phyloP scores from a whole-genome alignment of 2,329 filamentous ascomycete species.

The Xenosphaeropsis pyriputrescens region DNA sequence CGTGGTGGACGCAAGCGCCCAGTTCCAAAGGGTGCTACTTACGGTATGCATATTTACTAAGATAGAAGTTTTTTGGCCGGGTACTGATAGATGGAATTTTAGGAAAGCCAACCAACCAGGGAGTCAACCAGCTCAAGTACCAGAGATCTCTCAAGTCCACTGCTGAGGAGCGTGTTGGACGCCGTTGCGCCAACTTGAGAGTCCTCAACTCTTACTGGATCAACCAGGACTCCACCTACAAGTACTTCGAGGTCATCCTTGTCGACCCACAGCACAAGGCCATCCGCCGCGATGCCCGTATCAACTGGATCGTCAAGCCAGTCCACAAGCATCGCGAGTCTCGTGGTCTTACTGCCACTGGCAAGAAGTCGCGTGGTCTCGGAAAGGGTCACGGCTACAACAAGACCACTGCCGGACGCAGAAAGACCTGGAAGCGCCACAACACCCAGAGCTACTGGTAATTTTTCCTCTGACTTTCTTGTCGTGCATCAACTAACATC shows the following conservation, averaged over 20 bases:
- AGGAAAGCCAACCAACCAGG: conserved; percentile 99
- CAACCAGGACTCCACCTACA: conserved; percentile 99
- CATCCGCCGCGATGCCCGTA: conserved; percentile 92
- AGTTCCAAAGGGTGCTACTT: conserved; percentile 94
- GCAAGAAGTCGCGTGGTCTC: conserved; percentile 99
- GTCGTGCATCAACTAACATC: no score
- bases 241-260: conserved; percentile 99
- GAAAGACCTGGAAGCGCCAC: conserved; percentile 99
- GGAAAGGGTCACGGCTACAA: conserved; percentile 99
- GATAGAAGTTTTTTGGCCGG: neutral
- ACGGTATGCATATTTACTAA: conserved; percentile 47
- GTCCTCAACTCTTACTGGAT: conserved; percentile 99
- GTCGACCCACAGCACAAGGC: conserved; percentile 99
- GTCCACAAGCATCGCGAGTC: conserved; percentile 99
- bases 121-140: conserved; percentile 99
- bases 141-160: conserved; percentile 96
- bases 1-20: conserved; percentile 98
- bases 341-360: conserved; percentile 92
- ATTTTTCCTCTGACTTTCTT: no score
- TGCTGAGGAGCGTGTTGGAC: conserved; percentile 98
- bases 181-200: conserved; percentile 96
- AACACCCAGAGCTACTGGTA: conserved; percentile 53
- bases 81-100: conserved; percentile 11
- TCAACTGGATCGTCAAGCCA: conserved; percentile 99
- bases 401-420: conserved; percentile 92